These are phyloP conservation scores for Hydnum rufescens DNA, from an alignment of 768 basidiomycete species.

Conservation along the genomic window DNA sequence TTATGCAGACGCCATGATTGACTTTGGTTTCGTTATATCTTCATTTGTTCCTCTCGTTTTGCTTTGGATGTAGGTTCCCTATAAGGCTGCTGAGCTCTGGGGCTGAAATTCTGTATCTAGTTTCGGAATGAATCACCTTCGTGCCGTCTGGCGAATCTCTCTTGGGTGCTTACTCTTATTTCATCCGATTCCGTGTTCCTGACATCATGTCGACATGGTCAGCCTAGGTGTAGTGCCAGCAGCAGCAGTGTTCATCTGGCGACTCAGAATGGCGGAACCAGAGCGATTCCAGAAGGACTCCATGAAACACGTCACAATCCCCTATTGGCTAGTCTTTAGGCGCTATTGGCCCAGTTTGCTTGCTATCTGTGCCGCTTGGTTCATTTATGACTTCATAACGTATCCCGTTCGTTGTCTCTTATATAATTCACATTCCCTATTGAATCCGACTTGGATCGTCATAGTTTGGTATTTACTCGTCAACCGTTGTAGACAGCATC, in stretches of 20 bases:
- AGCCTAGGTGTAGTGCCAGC: constrained; percentile 72
- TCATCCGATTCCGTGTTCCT: background rate
- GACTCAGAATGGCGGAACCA: constrained; percentile 67
- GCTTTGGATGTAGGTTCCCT: constrained; percentile 56
- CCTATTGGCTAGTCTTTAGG: constrained; percentile 54
- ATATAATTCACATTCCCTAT: constrained; percentile 34
- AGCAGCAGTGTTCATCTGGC: constrained; percentile 66
- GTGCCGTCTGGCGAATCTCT: constrained; percentile 73
- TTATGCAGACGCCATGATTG: constrained; percentile 58
- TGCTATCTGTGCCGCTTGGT: constrained; percentile 63
- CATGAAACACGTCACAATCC: constrained; percentile 56
- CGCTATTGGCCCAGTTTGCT: constrained; percentile 61
- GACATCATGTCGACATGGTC: no score
- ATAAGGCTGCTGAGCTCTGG: background rate
- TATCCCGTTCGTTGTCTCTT: constrained; percentile 44
- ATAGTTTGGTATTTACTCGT: constrained; percentile 66
- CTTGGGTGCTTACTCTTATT: constrained; percentile 34
- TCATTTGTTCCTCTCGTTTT: constrained; percentile 70
- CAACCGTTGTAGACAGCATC: constrained; percentile 48
- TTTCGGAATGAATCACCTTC: constrained; percentile 59
- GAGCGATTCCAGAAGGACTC: constrained; percentile 51
- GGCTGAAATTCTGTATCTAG: constrained; percentile 19
- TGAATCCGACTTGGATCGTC: constrained; percentile 4
- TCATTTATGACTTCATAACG: constrained; percentile 15
- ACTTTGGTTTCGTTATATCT: constrained; percentile 37